phyloP scores from a whole-genome alignment of 257 asterid species.

The Solanum dulcamara region DNA sequence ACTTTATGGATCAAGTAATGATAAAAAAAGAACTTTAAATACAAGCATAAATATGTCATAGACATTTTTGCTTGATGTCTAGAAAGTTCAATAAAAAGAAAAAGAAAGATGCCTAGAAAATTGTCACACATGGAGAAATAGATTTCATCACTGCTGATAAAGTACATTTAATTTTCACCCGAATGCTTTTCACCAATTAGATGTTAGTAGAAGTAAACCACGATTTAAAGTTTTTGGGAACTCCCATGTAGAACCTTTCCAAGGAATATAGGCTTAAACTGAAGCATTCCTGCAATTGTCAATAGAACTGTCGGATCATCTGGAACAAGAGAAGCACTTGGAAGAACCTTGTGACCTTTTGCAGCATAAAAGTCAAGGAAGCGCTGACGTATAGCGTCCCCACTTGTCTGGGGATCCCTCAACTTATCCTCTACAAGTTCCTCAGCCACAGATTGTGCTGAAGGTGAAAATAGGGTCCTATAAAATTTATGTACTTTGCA shows the following conservation, averaged over 20 bases:
- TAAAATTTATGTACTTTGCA: slow-evolving; percentile 2
- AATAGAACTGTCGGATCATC: slow-evolving; percentile 94
- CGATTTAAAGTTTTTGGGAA: slow-evolving; percentile 7
- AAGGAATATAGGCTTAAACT: slow-evolving; percentile 91
- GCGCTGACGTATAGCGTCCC: slow-evolving; percentile 70
- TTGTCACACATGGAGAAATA: not conserved
- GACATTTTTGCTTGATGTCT: not conserved
- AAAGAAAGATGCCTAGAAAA: too few species aligned
- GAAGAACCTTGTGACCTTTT: slow-evolving; percentile 76
- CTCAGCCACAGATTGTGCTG: slow-evolving; percentile 59
- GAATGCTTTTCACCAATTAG: not conserved
- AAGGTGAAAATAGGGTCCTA: slow-evolving; percentile 39
- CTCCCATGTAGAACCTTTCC: slow-evolving; percentile 60
- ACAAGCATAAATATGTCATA: not conserved
- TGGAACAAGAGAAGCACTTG: slow-evolving; percentile 93
- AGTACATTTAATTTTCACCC: not conserved
- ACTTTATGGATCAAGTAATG: not conserved
- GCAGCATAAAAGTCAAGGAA: slow-evolving; percentile 82
- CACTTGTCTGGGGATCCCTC: slow-evolving; percentile 31
- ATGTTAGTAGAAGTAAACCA: not conserved
- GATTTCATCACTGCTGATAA: not conserved
- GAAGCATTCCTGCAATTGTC: slow-evolving; percentile 98
- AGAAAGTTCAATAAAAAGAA: not conserved
- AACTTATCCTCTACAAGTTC: slow-evolving; percentile 42
- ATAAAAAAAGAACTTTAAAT: not conserved